These are phyloP conservation scores for Agaricus bisporus DNA, from an alignment of 768 basidiomycete genomes.

Conservation along the genomic window DNA sequence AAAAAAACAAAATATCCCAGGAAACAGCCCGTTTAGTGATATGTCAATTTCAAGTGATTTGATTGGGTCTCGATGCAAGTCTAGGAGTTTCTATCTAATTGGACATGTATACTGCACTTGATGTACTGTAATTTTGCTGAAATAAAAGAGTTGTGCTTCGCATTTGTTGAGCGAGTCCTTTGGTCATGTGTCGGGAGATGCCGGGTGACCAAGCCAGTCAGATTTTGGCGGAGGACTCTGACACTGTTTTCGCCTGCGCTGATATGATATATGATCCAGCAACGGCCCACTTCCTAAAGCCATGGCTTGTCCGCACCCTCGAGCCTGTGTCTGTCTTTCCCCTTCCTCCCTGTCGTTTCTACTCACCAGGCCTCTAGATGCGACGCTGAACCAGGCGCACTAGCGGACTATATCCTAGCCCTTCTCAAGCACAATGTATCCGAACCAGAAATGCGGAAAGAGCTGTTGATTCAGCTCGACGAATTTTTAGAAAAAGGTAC, in stretches of 20 bases:
- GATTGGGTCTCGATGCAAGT: no score
- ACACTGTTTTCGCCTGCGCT: not conserved
- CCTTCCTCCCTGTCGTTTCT: conserved; percentile 11
- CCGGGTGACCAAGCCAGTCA: conserved; percentile 10
- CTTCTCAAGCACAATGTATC: conserved; percentile 86
- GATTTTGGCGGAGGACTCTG: not conserved
- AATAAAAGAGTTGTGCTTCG: no score
- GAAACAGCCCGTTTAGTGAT: not conserved
- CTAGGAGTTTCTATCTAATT: no score
- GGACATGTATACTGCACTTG: no score
- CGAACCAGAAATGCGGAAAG: conserved; percentile 76
- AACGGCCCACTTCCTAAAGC: conserved; percentile 63
- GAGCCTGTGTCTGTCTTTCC: conserved; percentile 74
- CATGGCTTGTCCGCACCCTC: conserved; percentile 84
- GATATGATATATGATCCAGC: conserved; percentile 65
- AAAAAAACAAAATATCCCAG: conserved; percentile 2
- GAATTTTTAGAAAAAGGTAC: conserved; percentile 92
- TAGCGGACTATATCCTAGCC: conserved; percentile 93
- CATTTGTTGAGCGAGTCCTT: no score
- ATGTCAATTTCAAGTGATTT: no score
- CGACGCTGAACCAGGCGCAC: conserved; percentile 91
- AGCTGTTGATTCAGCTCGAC: conserved; percentile 69
- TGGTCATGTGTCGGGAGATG: not conserved
- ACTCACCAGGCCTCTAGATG: conserved; percentile 48
- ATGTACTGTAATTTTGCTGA: no score